Evolutionary conservation across 2,329 filamentous ascomycete genomes (phyloP).

Genomic region (Penicillium sp.): DNA sequence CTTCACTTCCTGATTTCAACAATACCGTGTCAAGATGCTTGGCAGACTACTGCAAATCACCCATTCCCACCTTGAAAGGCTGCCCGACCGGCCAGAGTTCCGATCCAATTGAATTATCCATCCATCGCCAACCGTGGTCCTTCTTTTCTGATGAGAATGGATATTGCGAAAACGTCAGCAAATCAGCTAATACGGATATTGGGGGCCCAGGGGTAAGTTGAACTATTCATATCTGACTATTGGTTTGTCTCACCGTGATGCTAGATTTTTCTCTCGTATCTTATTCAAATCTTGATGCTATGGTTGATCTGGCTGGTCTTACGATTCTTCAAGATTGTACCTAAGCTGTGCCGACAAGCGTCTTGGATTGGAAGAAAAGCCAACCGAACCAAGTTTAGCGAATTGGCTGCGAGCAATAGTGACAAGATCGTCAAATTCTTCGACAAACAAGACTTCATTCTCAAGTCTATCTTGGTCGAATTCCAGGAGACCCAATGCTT

Average conservation of each 20-base stretch:
- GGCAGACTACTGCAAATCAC: no score
- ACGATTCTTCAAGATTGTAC: neutral
- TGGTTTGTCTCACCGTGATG: neutral
- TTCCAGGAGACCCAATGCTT: slow-evolving; percentile 10
- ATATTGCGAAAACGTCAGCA: neutral
- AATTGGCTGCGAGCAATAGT: no score
- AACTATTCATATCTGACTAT: neutral
- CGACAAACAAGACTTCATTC: neutral
- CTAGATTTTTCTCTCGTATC: neutral
- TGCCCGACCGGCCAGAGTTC: no score
- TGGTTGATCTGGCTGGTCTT: neutral
- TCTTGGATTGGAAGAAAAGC: no score
- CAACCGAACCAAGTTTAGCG: no score
- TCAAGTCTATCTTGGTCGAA: slow-evolving; percentile 8
- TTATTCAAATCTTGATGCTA: neutral
- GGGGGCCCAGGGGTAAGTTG: neutral
- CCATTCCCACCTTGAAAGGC: no score
- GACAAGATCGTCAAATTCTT: neutral
- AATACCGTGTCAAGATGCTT: no score
- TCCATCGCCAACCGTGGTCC: neutral
- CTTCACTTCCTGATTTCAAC: no score
- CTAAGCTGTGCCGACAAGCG: neutral
- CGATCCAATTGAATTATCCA: neutral
- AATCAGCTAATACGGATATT: neutral
- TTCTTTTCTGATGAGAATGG: neutral